Percentiles rank a stretch among this genome's conserved stretches.
phyloP scores from a whole-genome alignment of 345 rosid genomes.

The Hypericum perforatum region DNA sequence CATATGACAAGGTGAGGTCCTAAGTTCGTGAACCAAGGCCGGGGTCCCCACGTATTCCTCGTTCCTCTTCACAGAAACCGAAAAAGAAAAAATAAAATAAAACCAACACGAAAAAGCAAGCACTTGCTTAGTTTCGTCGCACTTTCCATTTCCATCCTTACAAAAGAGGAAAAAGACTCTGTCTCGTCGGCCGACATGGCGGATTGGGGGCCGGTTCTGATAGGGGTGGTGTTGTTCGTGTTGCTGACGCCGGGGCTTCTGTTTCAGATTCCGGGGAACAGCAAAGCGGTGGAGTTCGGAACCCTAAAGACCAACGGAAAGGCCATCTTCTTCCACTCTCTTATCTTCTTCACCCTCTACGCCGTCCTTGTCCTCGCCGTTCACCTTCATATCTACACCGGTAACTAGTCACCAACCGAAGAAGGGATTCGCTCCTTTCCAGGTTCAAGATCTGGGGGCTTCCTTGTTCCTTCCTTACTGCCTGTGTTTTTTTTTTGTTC shows the following conservation, averaged over 20 bases:
- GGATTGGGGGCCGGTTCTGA: conserved; percentile 89
- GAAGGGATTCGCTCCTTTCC: too few species aligned
- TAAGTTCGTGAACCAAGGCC: too few species aligned
- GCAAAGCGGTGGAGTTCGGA: conserved; percentile 50
- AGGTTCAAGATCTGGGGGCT: background rate
- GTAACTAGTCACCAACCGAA: conserved; percentile 22
- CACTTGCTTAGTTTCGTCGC: background rate
- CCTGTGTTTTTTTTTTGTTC: too few species aligned
- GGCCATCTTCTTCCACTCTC: conserved; percentile 71
- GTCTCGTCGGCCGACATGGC: conserved; percentile 35
- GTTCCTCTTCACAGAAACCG: too few species aligned
- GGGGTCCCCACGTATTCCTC: too few species aligned
- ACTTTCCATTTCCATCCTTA: background rate
- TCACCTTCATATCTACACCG: conserved; percentile 82
- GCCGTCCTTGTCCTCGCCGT: conserved; percentile 70
- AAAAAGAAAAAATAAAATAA: too few species aligned
- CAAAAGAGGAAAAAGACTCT: background rate
- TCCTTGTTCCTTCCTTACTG: background rate
- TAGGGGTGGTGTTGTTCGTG: conserved; percentile 79
- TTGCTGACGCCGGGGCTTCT: conserved; percentile 79
- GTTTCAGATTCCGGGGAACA: conserved; percentile 65
- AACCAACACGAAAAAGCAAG: too few species aligned
- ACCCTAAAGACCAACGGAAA: conserved; percentile 91
- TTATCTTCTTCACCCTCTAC: conserved; percentile 71
- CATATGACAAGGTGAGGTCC: too few species aligned